These are phyloP conservation scores for Tricholoma furcatifolium DNA, from an alignment of 768 basidiomycete species.

Conservation along the genomic window DNA sequence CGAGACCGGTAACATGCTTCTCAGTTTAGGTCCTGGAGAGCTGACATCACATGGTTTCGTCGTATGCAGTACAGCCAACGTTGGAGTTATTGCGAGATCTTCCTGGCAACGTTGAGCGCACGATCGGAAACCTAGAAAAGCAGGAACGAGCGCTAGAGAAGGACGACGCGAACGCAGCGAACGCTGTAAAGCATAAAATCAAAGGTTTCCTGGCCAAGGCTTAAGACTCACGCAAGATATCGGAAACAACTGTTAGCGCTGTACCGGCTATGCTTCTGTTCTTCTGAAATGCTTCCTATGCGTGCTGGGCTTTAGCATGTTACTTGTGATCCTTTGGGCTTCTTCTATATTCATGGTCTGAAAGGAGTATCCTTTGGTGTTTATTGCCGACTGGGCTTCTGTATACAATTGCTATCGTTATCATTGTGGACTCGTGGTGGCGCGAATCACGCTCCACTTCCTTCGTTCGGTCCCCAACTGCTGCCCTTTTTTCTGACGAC, in stretches of 20 bases:
- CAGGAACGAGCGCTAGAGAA: slow-evolving; percentile 44
- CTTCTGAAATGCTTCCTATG: background rate
- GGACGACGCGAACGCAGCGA: slow-evolving; percentile 23
- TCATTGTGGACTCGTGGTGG: too few species aligned
- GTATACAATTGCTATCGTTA: too few species aligned
- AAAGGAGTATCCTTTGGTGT: too few species aligned
- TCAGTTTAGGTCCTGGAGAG: background rate
- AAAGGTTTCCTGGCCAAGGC: slow-evolving; percentile 29
- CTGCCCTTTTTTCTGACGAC: too few species aligned
- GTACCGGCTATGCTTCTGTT: too few species aligned
- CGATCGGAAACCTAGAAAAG: slow-evolving; percentile 53
- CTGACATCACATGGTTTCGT: slow-evolving; percentile 8
- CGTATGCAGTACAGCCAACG: slow-evolving; percentile 40
- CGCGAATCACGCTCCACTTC: too few species aligned
- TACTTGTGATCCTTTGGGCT: too few species aligned
- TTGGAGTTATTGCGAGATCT: slow-evolving; percentile 39
- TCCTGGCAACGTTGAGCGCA: slow-evolving; percentile 52
- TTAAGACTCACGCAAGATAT: background rate
- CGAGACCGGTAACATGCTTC: slow-evolving; percentile 41
- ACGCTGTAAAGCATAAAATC: slow-evolving; percentile 26
- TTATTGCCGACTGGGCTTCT: too few species aligned
- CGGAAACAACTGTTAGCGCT: too few species aligned
- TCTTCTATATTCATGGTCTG: too few species aligned
- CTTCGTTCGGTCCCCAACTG: too few species aligned
- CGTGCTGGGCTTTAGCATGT: too few species aligned